phyloP scores from a whole-genome alignment of 345 rosid species.

The Pistacia integerrima region DNA sequence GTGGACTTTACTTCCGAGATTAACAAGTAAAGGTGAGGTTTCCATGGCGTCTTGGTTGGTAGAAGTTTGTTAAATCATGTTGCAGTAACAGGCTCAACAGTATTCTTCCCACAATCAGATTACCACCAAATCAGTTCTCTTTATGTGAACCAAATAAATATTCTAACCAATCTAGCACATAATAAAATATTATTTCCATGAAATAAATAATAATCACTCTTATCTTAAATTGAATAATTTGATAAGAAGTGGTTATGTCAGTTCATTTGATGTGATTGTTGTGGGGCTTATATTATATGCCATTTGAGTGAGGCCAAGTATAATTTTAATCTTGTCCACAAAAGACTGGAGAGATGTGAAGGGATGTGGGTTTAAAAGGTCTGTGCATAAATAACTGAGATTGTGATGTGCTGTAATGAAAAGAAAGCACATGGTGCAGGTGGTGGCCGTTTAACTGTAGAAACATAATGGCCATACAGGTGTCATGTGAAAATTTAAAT shows the following conservation, averaged over 20 bases:
- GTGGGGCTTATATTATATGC: not conserved
- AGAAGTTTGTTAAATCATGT: slow-evolving; percentile 32
- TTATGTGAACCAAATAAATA: not conserved
- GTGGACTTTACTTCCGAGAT: slow-evolving; percentile 13
- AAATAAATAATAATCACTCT: too few species aligned
- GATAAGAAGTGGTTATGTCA: too few species aligned
- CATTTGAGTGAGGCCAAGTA: too few species aligned
- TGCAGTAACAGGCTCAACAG: not conserved
- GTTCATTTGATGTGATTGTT: not conserved
- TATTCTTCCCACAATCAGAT: not conserved
- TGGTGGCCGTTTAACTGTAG: too few species aligned
- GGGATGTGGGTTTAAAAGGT: not conserved
- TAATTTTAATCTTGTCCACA: not conserved
- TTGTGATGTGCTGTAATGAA: not conserved
- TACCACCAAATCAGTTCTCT: slow-evolving; percentile 2
- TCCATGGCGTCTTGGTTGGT: slow-evolving; percentile 27
- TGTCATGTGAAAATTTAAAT: too few species aligned
- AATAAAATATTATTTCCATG: too few species aligned
- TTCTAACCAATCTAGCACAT: too few species aligned
- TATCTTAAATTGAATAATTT: too few species aligned
- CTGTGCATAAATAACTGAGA: not conserved
- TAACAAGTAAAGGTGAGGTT: slow-evolving; percentile 16
- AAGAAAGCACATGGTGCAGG: not conserved
- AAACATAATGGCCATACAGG: too few species aligned
- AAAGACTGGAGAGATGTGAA: not conserved